Base-by-base conservation (phyloP, 768 basidiomycete species). In the Amanita rubescens region DNA sequence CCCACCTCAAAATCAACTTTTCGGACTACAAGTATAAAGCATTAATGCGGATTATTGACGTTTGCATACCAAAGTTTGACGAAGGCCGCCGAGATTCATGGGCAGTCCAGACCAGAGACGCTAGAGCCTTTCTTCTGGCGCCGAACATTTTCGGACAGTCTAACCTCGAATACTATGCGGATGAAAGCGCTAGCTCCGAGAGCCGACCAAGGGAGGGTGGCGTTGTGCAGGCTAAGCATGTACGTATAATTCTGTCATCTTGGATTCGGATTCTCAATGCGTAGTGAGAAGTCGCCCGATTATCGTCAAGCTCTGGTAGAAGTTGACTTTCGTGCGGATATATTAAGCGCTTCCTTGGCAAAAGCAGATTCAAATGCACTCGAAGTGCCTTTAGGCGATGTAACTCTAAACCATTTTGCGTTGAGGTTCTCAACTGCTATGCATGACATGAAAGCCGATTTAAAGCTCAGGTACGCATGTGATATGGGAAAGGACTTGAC, bases 1-100 rank as follows among this genome's bases (percentile, higher is more conserved):
- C 95, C 1, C 80, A 81, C 27, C 75, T 99, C 9, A 87, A 89
- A 62, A 77, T 96, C 65, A 98, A 99, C 67, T 71, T 94, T 42
- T 93, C 90, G 19, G 90, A 93, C 62, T 80, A 81, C 7, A 95
- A 94, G 66, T 95, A 95, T 69, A 87, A 94, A 69, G 80, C 85
- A 1, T 69, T 98, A 41, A 92, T 99, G 90, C 82, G 90, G 8
- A 75, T 98, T 53, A 80, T 98, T 60, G 94, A 98, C 61, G 84
- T 94, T 24, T 82, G 85, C 25, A 84, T 98, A 35, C 96, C 96
- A 12, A 80, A 85, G 54, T 86, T 97, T 59, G 85, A 80, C 41
- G 73, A 78, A 22, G 74, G 70, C 20, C 27, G 66, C 60, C 44
- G 55, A 9, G 52, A 33, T 12, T 38, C n/a, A 10, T 34, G 15